Conservation (phyloP, 306 rosid genomes). For the Vachellia collinsii region DNA sequence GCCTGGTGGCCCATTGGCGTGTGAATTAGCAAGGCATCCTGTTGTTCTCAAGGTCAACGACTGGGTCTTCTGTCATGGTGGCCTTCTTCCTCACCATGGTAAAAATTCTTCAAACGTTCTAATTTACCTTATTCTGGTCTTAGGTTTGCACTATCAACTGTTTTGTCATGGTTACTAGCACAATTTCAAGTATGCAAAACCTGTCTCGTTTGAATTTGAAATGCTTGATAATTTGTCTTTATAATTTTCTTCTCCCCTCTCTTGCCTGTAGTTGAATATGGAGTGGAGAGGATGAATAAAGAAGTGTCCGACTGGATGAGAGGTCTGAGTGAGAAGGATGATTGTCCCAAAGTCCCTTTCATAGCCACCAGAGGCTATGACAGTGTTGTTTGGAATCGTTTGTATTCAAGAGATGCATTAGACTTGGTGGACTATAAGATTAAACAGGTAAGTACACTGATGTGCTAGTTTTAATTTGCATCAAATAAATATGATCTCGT, state of each 20-base stretch:
- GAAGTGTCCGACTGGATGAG: slow-evolving; percentile 94
- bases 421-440: slow-evolving; percentile 63
- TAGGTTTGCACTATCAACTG: background rate
- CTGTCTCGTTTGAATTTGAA: slow-evolving; percentile 32
- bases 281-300: slow-evolving; percentile 79
- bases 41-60: slow-evolving; percentile 93
- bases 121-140: slow-evolving; percentile 5
- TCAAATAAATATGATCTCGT: background rate
- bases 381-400: slow-evolving; percentile 95
- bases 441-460: slow-evolving; percentile 59
- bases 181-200: slow-evolving; percentile 33
- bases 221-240: slow-evolving; percentile 39
- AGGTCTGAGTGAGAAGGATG: slow-evolving; percentile 55
- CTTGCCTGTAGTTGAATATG: slow-evolving; percentile 70
- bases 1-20: slow-evolving; percentile 83
- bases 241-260: slow-evolving; percentile 11
- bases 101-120: slow-evolving; percentile 37
- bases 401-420: slow-evolving; percentile 77
- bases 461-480: slow-evolving; percentile 9
- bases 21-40: slow-evolving; percentile 75
- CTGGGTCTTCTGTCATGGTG: slow-evolving; percentile 98
- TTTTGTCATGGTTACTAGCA: slow-evolving; percentile 15
- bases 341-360: slow-evolving; percentile 57
- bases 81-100: slow-evolving; percentile 99
- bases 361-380: slow-evolving; percentile 92